These are phyloP conservation scores for Aspergillus pseudonomiae DNA, from an alignment of 2,329 filamentous ascomycete genomes.

Conservation along the genomic window DNA sequence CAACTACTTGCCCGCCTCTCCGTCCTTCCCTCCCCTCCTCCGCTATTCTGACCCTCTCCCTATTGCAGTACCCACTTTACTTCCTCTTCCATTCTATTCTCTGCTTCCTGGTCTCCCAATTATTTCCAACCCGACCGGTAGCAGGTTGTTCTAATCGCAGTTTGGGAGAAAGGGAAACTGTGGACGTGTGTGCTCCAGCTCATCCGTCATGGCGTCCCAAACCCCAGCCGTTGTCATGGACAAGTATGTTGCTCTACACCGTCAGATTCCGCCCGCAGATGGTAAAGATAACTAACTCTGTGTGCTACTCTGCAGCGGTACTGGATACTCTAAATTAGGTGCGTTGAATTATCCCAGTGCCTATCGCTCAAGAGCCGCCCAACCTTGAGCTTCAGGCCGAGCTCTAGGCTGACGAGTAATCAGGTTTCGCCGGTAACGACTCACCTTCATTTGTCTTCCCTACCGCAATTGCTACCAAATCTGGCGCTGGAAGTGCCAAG, in stretches of 20 bases:
- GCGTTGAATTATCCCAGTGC: slow-evolving; percentile 36
- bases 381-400: slow-evolving; percentile 13
- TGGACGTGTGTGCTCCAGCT: slow-evolving; percentile 19
- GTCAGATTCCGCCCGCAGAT: slow-evolving; percentile 28
- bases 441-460: slow-evolving; percentile 99
- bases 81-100: not conserved
- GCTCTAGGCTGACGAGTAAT: slow-evolving; percentile 38
- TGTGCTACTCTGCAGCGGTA: slow-evolving; percentile 69
- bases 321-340: slow-evolving; percentile 99
- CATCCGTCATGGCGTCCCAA: slow-evolving; percentile 81
- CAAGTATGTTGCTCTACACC: slow-evolving; percentile 72
- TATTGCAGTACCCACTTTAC: slow-evolving; percentile 5
- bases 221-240: slow-evolving; percentile 99
- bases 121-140: not conserved
- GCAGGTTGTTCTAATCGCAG: slow-evolving; percentile 1
- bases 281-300: slow-evolving; percentile 49
- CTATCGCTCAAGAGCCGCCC: slow-evolving; percentile 3
- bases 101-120: slow-evolving; percentile 1
- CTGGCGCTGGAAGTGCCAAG: slow-evolving; percentile 69
- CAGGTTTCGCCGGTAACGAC: slow-evolving; percentile 98
- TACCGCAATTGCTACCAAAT: slow-evolving; percentile 96
- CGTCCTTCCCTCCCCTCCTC: slow-evolving; percentile 9
- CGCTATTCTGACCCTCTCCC: slow-evolving; percentile 10
- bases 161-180: slow-evolving; percentile 21
- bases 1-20: slow-evolving; percentile 7